Conservation (phyloP, 805 yeast species). For the Scheffersomyces coipomensis region DNA sequence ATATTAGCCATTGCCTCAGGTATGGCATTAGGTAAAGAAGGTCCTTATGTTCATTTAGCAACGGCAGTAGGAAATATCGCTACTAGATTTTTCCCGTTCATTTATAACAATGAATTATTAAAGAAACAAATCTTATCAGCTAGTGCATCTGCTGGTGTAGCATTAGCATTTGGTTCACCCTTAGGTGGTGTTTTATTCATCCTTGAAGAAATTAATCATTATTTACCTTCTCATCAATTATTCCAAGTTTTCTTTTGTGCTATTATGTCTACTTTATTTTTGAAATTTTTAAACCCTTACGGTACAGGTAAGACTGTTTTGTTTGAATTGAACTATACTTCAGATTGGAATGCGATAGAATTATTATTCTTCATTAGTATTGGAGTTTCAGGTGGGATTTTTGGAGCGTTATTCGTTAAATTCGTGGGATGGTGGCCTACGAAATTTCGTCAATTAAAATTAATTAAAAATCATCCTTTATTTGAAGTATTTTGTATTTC, state of each 20-base stretch:
- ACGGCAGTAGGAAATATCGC: slow-evolving; percentile 56
- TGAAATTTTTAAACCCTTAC: slow-evolving; percentile 55
- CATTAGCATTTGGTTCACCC: slow-evolving; percentile 61
- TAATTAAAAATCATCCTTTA: slow-evolving; percentile 37
- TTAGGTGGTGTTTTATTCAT: slow-evolving; percentile 58
- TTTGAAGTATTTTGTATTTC: slow-evolving; percentile 47
- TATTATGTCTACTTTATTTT: slow-evolving; percentile 48
- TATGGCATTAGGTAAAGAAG: slow-evolving; percentile 57
- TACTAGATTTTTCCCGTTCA: slow-evolving; percentile 46
- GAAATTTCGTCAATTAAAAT: slow-evolving; percentile 28
- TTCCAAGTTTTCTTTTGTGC: slow-evolving; percentile 58
- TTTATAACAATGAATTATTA: slow-evolving; percentile 46
- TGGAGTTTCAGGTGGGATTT: slow-evolving; percentile 53
- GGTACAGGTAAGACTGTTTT: slow-evolving; percentile 59
- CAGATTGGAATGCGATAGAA: slow-evolving; percentile 54
- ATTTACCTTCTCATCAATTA: slow-evolving; percentile 52
- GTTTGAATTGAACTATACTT: slow-evolving; percentile 48
- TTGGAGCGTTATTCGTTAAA: slow-evolving; percentile 50
- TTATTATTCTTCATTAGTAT: slow-evolving; percentile 43
- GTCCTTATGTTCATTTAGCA: slow-evolving; percentile 61
- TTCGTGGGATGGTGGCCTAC: slow-evolving; percentile 48
- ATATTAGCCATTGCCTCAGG: slow-evolving; percentile 58
- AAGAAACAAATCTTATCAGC: slow-evolving; percentile 55
- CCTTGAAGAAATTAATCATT: slow-evolving; percentile 56
- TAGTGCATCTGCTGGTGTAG: slow-evolving; percentile 58